These are phyloP conservation scores for Sophora flavescens DNA, from an alignment of 306 rosid genomes.

Conservation along the genomic window DNA sequence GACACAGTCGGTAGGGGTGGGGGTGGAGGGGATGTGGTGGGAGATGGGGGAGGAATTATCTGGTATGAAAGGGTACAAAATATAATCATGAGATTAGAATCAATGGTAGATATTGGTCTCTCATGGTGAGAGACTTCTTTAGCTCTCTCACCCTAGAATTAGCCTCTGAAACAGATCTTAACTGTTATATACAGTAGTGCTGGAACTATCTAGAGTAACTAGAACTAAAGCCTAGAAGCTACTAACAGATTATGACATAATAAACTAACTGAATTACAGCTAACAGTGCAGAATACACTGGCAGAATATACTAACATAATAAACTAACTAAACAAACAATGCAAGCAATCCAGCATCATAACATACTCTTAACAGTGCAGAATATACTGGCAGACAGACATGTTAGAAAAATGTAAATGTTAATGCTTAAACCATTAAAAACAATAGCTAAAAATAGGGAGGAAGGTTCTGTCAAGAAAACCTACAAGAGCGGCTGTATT, in stretches of 20 bases:
- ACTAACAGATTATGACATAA: too few relatives aligned
- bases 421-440: neutral
- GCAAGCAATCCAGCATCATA: neutral
- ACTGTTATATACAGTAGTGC: neutral
- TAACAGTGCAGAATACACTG: neutral
- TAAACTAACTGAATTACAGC: neutral
- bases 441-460: slow-evolving; percentile 19
- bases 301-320: too few relatives aligned
- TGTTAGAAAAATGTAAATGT: neutral
- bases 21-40: too few relatives aligned
- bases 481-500: slow-evolving; percentile 77
- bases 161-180: too few relatives aligned
- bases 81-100: too few relatives aligned
- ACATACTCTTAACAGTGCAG: neutral
- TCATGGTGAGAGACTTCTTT: too few relatives aligned
- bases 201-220: neutral
- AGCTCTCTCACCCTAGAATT: too few relatives aligned
- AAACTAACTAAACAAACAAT: neutral
- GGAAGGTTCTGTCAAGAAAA: slow-evolving; percentile 38
- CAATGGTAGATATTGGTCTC: too few relatives aligned
- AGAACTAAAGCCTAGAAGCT: neutral
- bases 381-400: neutral
- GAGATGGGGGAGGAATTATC: too few relatives aligned
- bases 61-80: too few relatives aligned
- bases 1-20: too few relatives aligned